Percentiles rank a stretch among this genome's conserved stretches.
Conservation (phyloP, 2,329 filamentous ascomycete genomes). For the Xylariaceae sp. region DNA sequence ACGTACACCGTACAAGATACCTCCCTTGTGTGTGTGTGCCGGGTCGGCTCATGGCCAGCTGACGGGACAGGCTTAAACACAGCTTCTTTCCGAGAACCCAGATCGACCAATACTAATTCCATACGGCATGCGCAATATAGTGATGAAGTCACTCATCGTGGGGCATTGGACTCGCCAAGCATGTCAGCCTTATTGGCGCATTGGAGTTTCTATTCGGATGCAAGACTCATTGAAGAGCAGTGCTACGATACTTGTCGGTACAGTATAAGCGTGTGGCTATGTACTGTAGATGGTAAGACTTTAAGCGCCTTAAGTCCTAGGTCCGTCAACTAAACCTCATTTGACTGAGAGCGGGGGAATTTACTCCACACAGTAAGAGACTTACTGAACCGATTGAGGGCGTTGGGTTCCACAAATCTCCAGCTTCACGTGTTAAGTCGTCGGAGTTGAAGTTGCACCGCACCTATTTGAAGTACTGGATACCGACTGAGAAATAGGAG, state of each 20-base stretch:
- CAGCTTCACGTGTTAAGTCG: conserved; percentile 17
- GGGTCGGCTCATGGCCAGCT: no score
- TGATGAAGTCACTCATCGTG: no score
- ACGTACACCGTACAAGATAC: no score
- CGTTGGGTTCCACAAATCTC: conserved; percentile 9
- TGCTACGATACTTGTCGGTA: background rate
- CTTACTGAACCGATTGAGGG: background rate
- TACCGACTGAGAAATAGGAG: background rate
- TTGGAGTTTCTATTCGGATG: conserved; percentile 14
- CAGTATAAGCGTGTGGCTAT: background rate
- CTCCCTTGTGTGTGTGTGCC: no score
- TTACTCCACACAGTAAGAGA: background rate
- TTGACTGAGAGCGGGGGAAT: background rate
- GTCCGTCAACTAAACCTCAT: conserved; percentile 7
- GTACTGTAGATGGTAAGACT: background rate
- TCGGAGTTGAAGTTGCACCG: conserved; percentile 1
- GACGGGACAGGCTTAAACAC: no score
- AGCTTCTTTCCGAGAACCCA: no score
- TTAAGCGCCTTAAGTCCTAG: conserved; percentile 12
- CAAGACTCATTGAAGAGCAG: conserved; percentile 13
- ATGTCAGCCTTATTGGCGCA: conserved; percentile 14
- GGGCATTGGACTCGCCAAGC: background rate
- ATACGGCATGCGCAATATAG: no score
- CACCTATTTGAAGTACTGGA: background rate
- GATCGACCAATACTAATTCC: no score